A percentile compares a stretch with the other conserved stretches of the same genome.
Evolutionary conservation across 2,329 filamentous ascomycete species (phyloP).

Genomic region (Fusarium stilboides): DNA sequence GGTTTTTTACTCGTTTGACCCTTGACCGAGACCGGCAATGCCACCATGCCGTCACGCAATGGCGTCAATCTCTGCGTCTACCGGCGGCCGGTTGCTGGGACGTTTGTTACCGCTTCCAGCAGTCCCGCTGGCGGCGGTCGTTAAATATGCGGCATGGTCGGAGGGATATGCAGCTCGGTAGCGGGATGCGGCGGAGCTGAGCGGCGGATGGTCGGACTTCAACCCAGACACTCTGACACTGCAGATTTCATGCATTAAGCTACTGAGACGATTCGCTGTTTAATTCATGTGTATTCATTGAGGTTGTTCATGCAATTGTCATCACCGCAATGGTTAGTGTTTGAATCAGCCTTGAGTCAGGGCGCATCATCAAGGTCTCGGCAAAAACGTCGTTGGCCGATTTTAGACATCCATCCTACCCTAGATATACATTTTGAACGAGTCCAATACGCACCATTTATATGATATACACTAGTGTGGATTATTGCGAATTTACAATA

Average conservation of each 20-base stretch:
- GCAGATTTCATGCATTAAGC: slow-evolving; percentile 10
- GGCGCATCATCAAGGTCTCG: not conserved
- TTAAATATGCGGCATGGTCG: slow-evolving; percentile 26
- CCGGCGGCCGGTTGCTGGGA: slow-evolving; percentile 22
- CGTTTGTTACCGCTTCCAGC: slow-evolving; percentile 46
- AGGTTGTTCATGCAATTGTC: not conserved
- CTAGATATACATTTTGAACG: not conserved
- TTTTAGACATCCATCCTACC: not conserved
- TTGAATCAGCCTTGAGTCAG: not conserved
- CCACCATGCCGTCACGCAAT: slow-evolving; percentile 50
- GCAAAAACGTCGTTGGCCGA: not conserved
- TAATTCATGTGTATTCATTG: not conserved
- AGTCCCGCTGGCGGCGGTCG: slow-evolving; percentile 45
- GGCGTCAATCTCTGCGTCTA: slow-evolving; percentile 47
- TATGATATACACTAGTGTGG: too few relatives aligned
- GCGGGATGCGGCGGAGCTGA: slow-evolving; percentile 38
- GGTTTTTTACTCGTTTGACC: slow-evolving; percentile 21
- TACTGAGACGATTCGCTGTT: not conserved
- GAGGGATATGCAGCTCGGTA: slow-evolving; percentile 34
- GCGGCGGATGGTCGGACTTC: slow-evolving; percentile 18
- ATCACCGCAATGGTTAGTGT: not conserved
- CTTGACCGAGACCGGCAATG: slow-evolving; percentile 45
- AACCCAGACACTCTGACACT: slow-evolving; percentile 8
- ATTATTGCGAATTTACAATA: too few relatives aligned
- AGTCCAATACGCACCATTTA: too few relatives aligned